Base-by-base conservation (phyloP, 1,284 basidiomycete genomes). In the Tranzscheliella williamsii region DNA sequence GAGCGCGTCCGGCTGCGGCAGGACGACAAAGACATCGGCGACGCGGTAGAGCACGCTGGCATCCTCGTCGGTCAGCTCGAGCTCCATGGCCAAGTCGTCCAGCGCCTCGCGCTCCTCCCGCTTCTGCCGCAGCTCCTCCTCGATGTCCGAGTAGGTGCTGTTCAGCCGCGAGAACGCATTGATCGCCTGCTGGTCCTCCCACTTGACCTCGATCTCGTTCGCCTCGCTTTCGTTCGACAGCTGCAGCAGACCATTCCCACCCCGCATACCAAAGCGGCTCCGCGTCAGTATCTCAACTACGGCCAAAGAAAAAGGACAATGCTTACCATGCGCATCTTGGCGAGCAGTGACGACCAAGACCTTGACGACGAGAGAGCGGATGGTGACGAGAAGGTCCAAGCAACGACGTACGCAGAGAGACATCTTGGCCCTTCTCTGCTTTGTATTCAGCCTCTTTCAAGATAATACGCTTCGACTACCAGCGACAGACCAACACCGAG, bases 121-220 rank as follows among this genome's bases (percentile, higher is more conserved):
- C 18, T 90, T 83, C 23, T 79, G 79, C 42, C 85, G 82, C 30
- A 94, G 82, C 54, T 85, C 85, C 48, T 88, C 89, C 64, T 88
- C 84, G 30, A 92, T 82, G 35, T 84, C 83, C 9, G 85, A 83
- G 47, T 89, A 78, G 31, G 90, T 85, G 5, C 85, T 86, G 77
- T 96, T 96, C 36, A 94, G 82, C 73, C 91, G 92, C 0, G 90
- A 94, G 78, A 98, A 97, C 0, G 85, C 83, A 80, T 90, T 96
- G 81, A 97, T 98, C 16, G 84, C 83, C 70, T 91, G 86, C 79
- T 97, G 93, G 79, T 98, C 93, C 83, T 92, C 89, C 91, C 91
- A 94, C 21, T 89, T 90, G 38, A 96, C 92, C 78, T 94, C 90
- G 51, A 82, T 81, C 27, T 85, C 85, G 67, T 92, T 89, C 13